These are phyloP conservation scores for Helianthus tuberosus DNA, from an alignment of 129 eudicot genomes.

Conservation along the genomic window DNA sequence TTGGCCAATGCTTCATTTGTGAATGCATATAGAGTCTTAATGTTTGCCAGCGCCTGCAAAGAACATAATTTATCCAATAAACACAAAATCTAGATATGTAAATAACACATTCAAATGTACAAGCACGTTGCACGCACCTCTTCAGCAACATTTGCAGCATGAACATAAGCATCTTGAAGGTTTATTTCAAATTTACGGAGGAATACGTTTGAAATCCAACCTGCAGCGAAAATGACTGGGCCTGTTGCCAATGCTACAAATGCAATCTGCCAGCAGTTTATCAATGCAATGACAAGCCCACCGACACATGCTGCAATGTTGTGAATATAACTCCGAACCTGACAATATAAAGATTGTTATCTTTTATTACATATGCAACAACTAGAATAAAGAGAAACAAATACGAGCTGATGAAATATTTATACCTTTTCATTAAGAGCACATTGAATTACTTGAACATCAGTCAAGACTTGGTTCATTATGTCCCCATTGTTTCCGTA, in stretches of 20 bases:
- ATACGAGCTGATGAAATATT: background rate
- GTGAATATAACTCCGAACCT: slow-evolving; percentile 67
- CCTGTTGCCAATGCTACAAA: slow-evolving; percentile 65
- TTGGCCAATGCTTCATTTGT: slow-evolving; percentile 68
- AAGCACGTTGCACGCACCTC: slow-evolving; percentile 42
- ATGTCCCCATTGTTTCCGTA: slow-evolving; percentile 62
- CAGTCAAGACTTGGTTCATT: slow-evolving; percentile 56
- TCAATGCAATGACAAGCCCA: slow-evolving; percentile 59
- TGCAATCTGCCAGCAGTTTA: slow-evolving; percentile 72
- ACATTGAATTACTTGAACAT: slow-evolving; percentile 60
- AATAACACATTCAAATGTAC: background rate
- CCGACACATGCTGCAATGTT: slow-evolving; percentile 65
- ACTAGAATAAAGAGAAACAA: slow-evolving; percentile 16
- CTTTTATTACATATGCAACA: background rate
- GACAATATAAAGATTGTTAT: slow-evolving; percentile 5
- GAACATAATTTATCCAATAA: background rate
- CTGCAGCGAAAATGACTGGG: slow-evolving; percentile 56
- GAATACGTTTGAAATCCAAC: slow-evolving; percentile 53
- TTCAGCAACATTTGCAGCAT: slow-evolving; percentile 66
- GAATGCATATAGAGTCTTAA: slow-evolving; percentile 55
- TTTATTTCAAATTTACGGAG: slow-evolving; percentile 56
- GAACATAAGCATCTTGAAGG: slow-evolving; percentile 60
- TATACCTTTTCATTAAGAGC: slow-evolving; percentile 67
- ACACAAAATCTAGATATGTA: background rate
- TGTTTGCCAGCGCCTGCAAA: slow-evolving; percentile 58